These are phyloP conservation scores for Moesziomyces aphidis DNA, from an alignment of 1,284 basidiomycete genomes.

Conservation along the genomic window DNA sequence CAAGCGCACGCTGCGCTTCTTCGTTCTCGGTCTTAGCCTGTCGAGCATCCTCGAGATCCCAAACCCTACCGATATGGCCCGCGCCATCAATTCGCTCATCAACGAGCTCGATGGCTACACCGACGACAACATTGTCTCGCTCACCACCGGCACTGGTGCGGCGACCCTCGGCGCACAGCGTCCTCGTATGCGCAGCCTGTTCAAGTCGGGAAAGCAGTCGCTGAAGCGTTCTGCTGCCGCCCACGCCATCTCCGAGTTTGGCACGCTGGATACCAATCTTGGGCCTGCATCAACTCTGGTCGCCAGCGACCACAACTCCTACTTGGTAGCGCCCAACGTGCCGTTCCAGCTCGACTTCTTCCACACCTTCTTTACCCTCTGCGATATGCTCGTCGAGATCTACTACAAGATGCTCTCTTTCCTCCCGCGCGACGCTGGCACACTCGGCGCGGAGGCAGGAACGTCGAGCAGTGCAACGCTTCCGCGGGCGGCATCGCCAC, in stretches of 20 bases:
- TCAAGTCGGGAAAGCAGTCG: conserved; percentile 43
- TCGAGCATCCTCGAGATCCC: conserved; percentile 47
- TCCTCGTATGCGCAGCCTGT: conserved; percentile 48
- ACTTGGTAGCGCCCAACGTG: conserved; percentile 78
- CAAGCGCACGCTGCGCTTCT: conserved; percentile 48
- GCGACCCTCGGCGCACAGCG: conserved; percentile 26
- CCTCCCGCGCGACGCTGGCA: conserved; percentile 13
- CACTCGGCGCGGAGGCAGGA: neutral
- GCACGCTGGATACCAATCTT: conserved; percentile 21
- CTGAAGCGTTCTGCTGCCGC: conserved; percentile 34
- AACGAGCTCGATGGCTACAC: conserved; percentile 49
- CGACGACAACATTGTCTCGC: conserved; percentile 30
- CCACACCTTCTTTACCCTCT: conserved; percentile 57
- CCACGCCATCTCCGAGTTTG: conserved; percentile 45
- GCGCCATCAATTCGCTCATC: conserved; percentile 43
- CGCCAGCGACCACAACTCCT: conserved; percentile 73
- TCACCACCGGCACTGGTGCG: conserved; percentile 20
- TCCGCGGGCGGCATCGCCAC: conserved; percentile 14
- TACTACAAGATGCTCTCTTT: conserved; percentile 57
- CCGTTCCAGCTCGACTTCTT: conserved; percentile 58
- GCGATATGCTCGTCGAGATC: conserved; percentile 55
- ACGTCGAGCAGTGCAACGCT: conserved; percentile 5
- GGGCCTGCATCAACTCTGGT: conserved; percentile 16
- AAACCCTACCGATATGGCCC: conserved; percentile 36
- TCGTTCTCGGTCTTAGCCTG: conserved; percentile 47